These are phyloP conservation scores for Skeletonema grethae DNA, from an alignment of 108 stramenopile genomes.

Conservation along the genomic window DNA sequence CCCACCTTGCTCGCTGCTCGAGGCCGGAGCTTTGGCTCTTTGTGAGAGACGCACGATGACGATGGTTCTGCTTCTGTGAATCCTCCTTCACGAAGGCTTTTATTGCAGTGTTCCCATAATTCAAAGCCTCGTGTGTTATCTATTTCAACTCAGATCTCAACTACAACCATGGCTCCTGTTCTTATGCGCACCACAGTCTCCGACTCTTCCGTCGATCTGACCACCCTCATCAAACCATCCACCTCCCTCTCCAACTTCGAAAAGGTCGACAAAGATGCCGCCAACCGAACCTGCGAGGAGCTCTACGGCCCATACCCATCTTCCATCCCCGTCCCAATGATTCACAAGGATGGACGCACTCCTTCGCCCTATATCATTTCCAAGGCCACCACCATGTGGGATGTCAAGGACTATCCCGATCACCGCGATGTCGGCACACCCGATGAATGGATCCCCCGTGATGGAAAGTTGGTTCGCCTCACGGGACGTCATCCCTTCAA, in stretches of 20 bases:
- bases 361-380: slow-evolving; percentile 51
- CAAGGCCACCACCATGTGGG: slow-evolving; percentile 60
- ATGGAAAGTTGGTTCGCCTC: slow-evolving; percentile 88
- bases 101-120: too few relatives aligned
- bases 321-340: slow-evolving; percentile 79
- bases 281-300: slow-evolving; percentile 37
- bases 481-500: slow-evolving; percentile 99
- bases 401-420: slow-evolving; percentile 62
- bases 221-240: slow-evolving; percentile 45
- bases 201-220: slow-evolving; percentile 39
- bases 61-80: too few relatives aligned
- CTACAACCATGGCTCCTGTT: slow-evolving; percentile 5
- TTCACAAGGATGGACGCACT: slow-evolving; percentile 65
- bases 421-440: slow-evolving; percentile 85
- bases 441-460: slow-evolving; percentile 89
- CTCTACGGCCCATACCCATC: slow-evolving; percentile 82
- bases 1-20: too few relatives aligned
- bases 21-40: too few relatives aligned
- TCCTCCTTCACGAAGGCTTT: too few relatives aligned
- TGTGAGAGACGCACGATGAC: too few relatives aligned
- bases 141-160: too few relatives aligned
- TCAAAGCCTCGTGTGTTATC: neutral
- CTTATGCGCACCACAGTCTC: slow-evolving; percentile 5
- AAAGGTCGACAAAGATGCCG: slow-evolving; percentile 5
- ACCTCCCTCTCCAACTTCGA: slow-evolving; percentile 29